A percentile compares a stretch with the other conserved stretches of the same genome.
Evolutionary conservation across 352 stramenopile genomes (phyloP).

Genomic region (Globisporangium acanthophoron): DNA sequence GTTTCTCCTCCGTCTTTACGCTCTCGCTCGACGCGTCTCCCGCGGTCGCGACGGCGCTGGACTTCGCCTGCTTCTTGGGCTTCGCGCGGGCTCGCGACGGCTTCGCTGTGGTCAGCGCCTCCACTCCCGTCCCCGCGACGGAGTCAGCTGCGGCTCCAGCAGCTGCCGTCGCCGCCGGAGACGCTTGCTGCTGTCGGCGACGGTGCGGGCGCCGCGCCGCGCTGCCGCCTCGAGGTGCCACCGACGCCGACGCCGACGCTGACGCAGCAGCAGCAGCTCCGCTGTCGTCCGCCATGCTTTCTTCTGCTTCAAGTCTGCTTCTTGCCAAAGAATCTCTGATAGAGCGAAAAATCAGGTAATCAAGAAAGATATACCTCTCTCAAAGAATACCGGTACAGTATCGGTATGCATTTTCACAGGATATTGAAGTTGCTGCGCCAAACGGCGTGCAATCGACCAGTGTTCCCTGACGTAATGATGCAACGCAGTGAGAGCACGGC

Average conservation of each 20-base stretch:
- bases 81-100: neutral
- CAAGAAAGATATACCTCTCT: too few relatives aligned
- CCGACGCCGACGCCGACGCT: too few relatives aligned
- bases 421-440: neutral
- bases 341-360: too few relatives aligned
- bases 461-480: neutral
- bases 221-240: neutral
- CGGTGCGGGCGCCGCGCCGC: neutral
- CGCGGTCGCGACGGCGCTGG: neutral
- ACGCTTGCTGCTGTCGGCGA: neutral
- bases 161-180: neutral
- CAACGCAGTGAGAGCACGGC: neutral
- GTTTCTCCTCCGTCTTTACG: neutral
- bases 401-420: too few relatives aligned
- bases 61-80: conserved; percentile 1
- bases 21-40: neutral
- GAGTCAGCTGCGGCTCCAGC: neutral
- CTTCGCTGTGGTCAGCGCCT: neutral
- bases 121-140: neutral
- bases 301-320: too few relatives aligned
- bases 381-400: too few relatives aligned
- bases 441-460: neutral
- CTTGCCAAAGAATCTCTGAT: too few relatives aligned
- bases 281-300: neutral
- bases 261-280: too few relatives aligned